Evolutionary conservation across 164 flowering plant genomes (phyloP).

Genomic region (Saururus chinensis): DNA sequence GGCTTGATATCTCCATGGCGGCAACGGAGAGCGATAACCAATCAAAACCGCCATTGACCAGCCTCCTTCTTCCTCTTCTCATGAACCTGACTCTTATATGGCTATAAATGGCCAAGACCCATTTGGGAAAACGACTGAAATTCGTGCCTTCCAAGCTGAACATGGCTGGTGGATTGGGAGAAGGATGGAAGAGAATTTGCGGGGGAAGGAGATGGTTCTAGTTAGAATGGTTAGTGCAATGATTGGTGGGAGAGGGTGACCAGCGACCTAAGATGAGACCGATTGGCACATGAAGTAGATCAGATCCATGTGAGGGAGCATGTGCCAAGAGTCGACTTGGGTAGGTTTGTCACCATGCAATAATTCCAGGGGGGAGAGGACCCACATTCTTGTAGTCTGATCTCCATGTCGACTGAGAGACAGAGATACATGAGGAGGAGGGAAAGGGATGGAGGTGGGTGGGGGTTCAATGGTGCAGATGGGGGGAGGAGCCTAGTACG

Average conservation of each 20-base stretch:
- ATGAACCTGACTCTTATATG: conserved; percentile 7
- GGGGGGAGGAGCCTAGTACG: no score
- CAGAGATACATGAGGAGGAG: conserved; percentile 1
- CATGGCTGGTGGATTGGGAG: no score
- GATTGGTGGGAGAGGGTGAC: neutral
- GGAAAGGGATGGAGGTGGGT: neutral
- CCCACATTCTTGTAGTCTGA: no score
- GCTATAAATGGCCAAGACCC: conserved; percentile 11
- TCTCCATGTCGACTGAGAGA: neutral
- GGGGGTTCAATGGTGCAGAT: no score
- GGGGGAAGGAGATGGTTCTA: neutral
- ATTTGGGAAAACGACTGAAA: conserved; percentile 13
- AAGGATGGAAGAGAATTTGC: conserved; percentile 17
- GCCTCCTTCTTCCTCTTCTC: conserved; percentile 14
- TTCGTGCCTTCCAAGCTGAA: no score
- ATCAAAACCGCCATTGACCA: conserved; percentile 21
- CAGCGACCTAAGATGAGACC: conserved; percentile 1
- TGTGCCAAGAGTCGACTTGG: conserved; percentile 10
- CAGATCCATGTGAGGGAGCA: conserved; percentile 17
- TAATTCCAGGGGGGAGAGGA: conserved; percentile 12
- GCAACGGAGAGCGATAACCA: conserved; percentile 24
- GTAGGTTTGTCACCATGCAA: conserved; percentile 20
- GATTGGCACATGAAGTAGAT: conserved; percentile 8
- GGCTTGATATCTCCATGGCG: conserved; percentile 38
- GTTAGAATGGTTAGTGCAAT: conserved; percentile 1